A percentile compares a stretch with the other conserved stretches of the same genome.
phyloP scores from a whole-genome alignment of 306 rosid species.

The Cercis canadensis region DNA sequence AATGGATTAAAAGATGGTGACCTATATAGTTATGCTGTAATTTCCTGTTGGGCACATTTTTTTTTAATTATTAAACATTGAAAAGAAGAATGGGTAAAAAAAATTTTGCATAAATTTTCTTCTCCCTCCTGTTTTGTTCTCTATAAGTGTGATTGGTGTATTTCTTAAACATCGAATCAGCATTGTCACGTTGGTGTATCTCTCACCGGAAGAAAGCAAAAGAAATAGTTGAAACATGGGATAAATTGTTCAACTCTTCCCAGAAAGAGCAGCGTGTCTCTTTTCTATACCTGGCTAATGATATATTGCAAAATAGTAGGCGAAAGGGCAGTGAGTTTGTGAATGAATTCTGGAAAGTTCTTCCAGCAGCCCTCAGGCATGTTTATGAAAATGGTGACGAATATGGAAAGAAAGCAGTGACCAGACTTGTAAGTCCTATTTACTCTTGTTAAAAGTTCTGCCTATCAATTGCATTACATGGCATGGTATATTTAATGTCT shows the following conservation, averaged over 20 bases:
- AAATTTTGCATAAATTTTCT: constrained; percentile 13
- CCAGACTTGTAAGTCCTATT: constrained; percentile 69
- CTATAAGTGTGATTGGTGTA: constrained; percentile 23
- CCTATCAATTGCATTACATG: constrained; percentile 20
- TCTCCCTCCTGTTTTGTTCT: constrained; percentile 14
- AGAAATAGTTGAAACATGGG: constrained; percentile 89
- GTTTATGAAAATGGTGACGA: constrained; percentile 73
- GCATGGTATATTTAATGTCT: constrained; percentile 11
- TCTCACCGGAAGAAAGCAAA: constrained; percentile 80
- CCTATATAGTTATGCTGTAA: constrained; percentile 2
- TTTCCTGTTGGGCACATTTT: not conserved
- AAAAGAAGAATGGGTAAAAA: not conserved
- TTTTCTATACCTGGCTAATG: constrained; percentile 83
- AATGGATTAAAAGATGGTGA: no score
- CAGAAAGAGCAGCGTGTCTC: constrained; percentile 78
- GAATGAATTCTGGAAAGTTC: constrained; percentile 92
- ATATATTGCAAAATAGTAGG: constrained; percentile 92
- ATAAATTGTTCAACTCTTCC: constrained; percentile 74
- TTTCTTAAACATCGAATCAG: constrained; percentile 63
- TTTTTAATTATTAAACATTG: no score
- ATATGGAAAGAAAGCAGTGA: constrained; percentile 67
- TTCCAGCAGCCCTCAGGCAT: constrained; percentile 74
- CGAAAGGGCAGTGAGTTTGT: constrained; percentile 92
- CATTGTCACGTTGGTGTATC: constrained; percentile 86
- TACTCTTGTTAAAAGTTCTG: constrained; percentile 15